Conservation (phyloP, 352 stramenopile species). For the Stramenopiles sp. region DNA sequence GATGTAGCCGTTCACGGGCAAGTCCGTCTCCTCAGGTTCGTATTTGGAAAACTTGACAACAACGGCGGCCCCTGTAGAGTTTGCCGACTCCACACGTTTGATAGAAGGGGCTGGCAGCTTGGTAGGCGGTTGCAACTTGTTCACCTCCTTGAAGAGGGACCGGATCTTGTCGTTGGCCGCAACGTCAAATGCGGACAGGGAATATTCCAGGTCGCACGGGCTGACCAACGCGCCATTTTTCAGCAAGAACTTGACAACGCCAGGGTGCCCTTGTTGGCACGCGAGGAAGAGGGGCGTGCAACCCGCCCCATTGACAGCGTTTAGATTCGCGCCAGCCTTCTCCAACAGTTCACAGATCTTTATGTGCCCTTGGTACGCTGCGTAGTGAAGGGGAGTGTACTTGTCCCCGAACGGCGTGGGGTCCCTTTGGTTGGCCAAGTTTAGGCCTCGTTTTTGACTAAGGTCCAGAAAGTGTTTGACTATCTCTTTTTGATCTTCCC, state of each 20-base stretch:
- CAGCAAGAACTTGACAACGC: neutral
- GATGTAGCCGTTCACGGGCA: neutral
- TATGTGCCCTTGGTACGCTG: constrained; percentile 39
- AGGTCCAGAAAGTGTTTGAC: neutral
- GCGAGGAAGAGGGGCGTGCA: constrained; percentile 49
- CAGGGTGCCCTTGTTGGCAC: neutral
- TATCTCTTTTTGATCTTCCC: neutral
- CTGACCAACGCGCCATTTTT: neutral
- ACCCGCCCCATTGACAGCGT: constrained; percentile 32
- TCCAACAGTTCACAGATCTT: constrained; percentile 32
- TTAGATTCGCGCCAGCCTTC: constrained; percentile 32
- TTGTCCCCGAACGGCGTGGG: neutral
- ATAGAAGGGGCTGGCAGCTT: neutral
- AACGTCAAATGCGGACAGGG: constrained; percentile 5
- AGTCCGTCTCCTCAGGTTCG: neutral
- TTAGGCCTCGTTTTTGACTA: neutral
- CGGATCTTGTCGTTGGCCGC: neutral
- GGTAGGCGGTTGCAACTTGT: neutral
- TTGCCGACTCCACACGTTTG: neutral
- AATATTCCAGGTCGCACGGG: neutral
- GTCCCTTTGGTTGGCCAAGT: neutral
- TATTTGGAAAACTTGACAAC: neutral
- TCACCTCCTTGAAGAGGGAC: neutral
- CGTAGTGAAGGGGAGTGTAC: constrained; percentile 38
- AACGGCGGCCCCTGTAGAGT: neutral